Conservation (phyloP, 495 filamentous ascomycete species). For the Lophiotrema nucula region DNA sequence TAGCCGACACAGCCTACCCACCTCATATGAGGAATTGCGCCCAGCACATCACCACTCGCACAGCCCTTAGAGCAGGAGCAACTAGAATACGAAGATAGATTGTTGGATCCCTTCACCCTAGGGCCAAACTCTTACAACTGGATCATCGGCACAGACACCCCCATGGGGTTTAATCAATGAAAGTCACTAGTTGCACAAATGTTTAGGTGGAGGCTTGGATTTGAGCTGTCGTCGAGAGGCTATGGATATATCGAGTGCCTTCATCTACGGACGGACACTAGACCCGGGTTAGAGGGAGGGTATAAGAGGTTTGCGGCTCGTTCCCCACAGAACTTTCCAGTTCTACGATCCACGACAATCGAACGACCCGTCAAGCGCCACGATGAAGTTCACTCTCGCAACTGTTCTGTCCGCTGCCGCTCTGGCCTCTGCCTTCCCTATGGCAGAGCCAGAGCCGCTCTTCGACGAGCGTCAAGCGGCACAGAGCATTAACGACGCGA, state of each 20-base stretch:
- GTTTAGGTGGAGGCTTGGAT: background rate
- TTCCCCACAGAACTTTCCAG: background rate
- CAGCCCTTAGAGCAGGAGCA: background rate
- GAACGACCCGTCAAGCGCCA: background rate
- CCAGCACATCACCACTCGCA: conserved; percentile 5
- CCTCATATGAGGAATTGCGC: conserved; percentile 13
- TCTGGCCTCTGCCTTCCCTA: conserved; percentile 23
- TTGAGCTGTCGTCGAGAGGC: background rate
- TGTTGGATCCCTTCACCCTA: background rate
- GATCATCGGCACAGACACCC: conserved; percentile 1
- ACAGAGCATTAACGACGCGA: conserved; percentile 51
- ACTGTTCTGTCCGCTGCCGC: conserved; percentile 15
- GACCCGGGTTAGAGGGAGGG: background rate
- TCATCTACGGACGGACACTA: background rate
- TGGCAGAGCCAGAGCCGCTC: conserved; percentile 27
- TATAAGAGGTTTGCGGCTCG: conserved; percentile 8
- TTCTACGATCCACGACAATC: conserved; percentile 2
- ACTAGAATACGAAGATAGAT: background rate
- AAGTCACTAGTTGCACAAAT: background rate
- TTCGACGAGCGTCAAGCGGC: conserved; percentile 17
- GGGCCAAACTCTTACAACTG: background rate
- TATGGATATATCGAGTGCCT: background rate
- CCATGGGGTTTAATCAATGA: conserved; percentile 7
- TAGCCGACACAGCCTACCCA: no score
- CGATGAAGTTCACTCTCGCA: conserved; percentile 26